These are phyloP conservation scores for Phytophthora citricola DNA, from an alignment of 352 stramenopile species.

Conservation along the genomic window DNA sequence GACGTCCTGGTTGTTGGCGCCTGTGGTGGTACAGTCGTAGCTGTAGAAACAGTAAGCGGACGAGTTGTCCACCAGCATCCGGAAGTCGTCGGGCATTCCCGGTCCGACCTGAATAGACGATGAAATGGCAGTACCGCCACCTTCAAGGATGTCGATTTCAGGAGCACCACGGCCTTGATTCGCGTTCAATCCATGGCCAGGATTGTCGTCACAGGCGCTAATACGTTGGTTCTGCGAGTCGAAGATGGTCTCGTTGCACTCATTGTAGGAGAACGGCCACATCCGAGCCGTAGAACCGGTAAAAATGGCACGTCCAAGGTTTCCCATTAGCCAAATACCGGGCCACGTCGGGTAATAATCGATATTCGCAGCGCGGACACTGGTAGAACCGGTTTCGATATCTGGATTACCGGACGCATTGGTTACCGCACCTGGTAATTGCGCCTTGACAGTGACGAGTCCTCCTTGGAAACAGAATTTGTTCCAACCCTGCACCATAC, in stretches of 20 bases:
- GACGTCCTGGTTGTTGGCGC: conserved; percentile 57
- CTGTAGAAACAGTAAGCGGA: conserved; percentile 54
- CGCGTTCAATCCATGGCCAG: conserved; percentile 91
- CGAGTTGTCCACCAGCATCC: conserved; percentile 38
- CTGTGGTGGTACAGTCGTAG: conserved; percentile 42
- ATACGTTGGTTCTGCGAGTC: conserved; percentile 70
- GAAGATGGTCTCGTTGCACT: conserved; percentile 82
- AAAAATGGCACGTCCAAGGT: conserved; percentile 95
- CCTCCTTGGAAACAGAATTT: conserved; percentile 96
- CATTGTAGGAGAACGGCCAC: conserved; percentile 96
- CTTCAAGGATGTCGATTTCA: conserved; percentile 97
- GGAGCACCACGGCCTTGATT: conserved; percentile 92
- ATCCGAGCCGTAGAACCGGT: conserved; percentile 93
- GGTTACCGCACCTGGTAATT: conserved; percentile 69
- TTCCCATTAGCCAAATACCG: conserved; percentile 96
- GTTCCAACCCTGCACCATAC: conserved; percentile 94
- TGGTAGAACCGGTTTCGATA: conserved; percentile 36
- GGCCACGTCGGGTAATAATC: conserved; percentile 89
- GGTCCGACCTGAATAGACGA: conserved; percentile 91
- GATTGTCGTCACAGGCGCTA: conserved; percentile 91
- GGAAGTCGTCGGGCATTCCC: conserved; percentile 68
- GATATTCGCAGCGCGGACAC: conserved; percentile 26
- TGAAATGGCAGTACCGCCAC: conserved; percentile 80
- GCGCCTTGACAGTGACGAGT: conserved; percentile 88
- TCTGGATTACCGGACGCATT: conserved; percentile 53